A percentile compares a stretch with the other conserved stretches of the same genome.
These are phyloP conservation scores for Ogataea pilisensis DNA, from an alignment of 805 yeast species.

Conservation along the genomic window DNA sequence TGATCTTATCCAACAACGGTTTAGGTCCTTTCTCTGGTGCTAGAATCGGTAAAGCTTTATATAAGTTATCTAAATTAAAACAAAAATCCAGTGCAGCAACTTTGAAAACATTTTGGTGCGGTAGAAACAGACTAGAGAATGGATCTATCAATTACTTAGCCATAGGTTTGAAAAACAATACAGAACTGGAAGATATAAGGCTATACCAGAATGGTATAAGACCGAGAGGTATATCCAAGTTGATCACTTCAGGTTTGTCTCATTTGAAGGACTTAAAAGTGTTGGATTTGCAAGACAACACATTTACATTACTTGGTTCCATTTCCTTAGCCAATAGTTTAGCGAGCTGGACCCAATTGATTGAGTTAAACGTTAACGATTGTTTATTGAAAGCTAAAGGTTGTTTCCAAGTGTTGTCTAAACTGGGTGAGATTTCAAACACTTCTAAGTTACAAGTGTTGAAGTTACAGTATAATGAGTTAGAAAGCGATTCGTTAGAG, in stretches of 20 bases:
- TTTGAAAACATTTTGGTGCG: slow-evolving; percentile 87
- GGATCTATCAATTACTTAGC: slow-evolving; percentile 88
- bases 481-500: slow-evolving; percentile 61
- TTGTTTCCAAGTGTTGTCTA: slow-evolving; percentile 49
- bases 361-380: slow-evolving; percentile 84
- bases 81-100: slow-evolving; percentile 31
- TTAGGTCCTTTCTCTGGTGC: slow-evolving; percentile 98
- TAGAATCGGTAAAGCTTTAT: slow-evolving; percentile 84
- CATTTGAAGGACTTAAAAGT: slow-evolving; percentile 56
- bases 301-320: slow-evolving; percentile 73
- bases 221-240: slow-evolving; percentile 80
- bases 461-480: slow-evolving; percentile 85
- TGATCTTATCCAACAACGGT: slow-evolving; percentile 90
- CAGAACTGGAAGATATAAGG: slow-evolving; percentile 54
- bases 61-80: slow-evolving; percentile 58
- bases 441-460: slow-evolving; percentile 47
- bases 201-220: slow-evolving; percentile 96
- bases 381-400: slow-evolving; percentile 82
- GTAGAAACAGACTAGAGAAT: slow-evolving; percentile 94
- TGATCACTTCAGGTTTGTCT: slow-evolving; percentile 69
- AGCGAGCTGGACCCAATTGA: slow-evolving; percentile 58
- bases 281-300: slow-evolving; percentile 91
- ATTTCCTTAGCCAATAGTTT: slow-evolving; percentile 59
- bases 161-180: slow-evolving; percentile 78
- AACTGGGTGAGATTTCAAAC: slow-evolving; percentile 34